Conservation (phyloP, 1,284 basidiomycete species). For the Apiotrichum akiyoshidainum region DNA sequence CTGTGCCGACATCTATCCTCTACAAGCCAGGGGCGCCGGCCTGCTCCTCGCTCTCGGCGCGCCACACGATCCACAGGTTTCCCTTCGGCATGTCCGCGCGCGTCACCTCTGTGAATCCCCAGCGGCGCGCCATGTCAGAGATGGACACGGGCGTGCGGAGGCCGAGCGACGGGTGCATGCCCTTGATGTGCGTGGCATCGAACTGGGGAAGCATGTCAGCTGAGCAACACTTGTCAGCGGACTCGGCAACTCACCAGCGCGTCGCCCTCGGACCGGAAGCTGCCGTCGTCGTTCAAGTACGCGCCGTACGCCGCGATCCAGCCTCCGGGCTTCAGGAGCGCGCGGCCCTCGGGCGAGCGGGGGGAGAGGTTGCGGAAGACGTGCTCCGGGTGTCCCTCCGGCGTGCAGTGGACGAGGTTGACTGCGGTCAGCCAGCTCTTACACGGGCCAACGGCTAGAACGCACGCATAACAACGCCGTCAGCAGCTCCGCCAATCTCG, state of each 20-base stretch:
- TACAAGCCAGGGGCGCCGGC: too few relatives aligned
- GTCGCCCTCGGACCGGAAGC: slow-evolving; percentile 32
- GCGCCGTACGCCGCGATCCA: slow-evolving; percentile 42
- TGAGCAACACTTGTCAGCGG: too few relatives aligned
- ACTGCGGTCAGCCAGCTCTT: slow-evolving; percentile 21
- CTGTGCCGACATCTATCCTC: too few relatives aligned
- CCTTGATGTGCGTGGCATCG: slow-evolving; percentile 31
- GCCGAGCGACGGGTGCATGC: slow-evolving; percentile 27
- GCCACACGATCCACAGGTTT: slow-evolving; percentile 44
- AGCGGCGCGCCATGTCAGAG: slow-evolving; percentile 26
- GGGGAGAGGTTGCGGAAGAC: slow-evolving; percentile 38
- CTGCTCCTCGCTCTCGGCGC: slow-evolving; percentile 5
- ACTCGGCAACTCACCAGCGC: slow-evolving; percentile 31
- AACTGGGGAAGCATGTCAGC: slow-evolving; percentile 29
- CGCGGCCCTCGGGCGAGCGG: slow-evolving; percentile 2
- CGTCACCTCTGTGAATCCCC: slow-evolving; percentile 34
- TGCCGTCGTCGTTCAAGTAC: slow-evolving; percentile 37
- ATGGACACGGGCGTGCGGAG: slow-evolving; percentile 31
- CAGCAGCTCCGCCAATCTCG: background rate
- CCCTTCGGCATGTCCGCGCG: slow-evolving; percentile 38
- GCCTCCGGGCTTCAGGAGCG: slow-evolving; percentile 18
- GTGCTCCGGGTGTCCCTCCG: slow-evolving; percentile 29
- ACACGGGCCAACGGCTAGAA: background rate
- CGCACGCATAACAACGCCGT: slow-evolving; percentile 31
- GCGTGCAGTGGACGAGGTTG: slow-evolving; percentile 43